Evolutionary conservation across 2,329 filamentous ascomycete species (phyloP), one percentile per base, ranked within the genome.

Genomic region (Chaetothyriales sp.): DNA sequence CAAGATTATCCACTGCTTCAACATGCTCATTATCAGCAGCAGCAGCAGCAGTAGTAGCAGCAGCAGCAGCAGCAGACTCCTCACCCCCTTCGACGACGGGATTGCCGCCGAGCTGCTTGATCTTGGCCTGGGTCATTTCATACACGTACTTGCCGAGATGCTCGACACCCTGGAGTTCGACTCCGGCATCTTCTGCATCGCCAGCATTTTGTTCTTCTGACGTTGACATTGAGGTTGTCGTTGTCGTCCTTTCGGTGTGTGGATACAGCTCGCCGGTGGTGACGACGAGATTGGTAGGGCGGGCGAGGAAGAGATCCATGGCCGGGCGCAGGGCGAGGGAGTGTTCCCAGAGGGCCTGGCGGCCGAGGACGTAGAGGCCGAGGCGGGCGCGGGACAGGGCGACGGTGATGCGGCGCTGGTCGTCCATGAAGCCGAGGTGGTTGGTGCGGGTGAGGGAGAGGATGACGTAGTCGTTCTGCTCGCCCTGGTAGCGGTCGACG

Each of bases 381-480:
- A 98, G 75, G 2, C 92, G 80, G 19, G 92, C 90, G 53, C 93
- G 86, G 2, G 90, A 96, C 3, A 98, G 77, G 0, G 90, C 92
- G 46, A 98, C 92, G 0, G 92, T 98, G 53, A 98, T 78, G 52
- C 92, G 86, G 45, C 92, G 84, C 55, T 96, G 81, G 63, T 96
- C 90, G 56, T 93, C 84, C 7, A 98, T 77, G 65, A 96, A 98
- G 49, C 92, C 92, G 7, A 93, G 86, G 18, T 83, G 79, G 50
- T 83, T 84, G 10, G 93, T 96, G 55, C 92, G 80, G 12, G 88
- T 92, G 46, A 98, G 78, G 4, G 89, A 95, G 51, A 98, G 78
- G 60, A 98, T 94, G 59, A 98, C 80, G 63, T 95, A 96, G 63
- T 98, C 92, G 68, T 98, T 98, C 69, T 98, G 92, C 73, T 98